Conservation (phyloP, 2,329 filamentous ascomycete genomes). For the Arthrobotrys iridis region DNA sequence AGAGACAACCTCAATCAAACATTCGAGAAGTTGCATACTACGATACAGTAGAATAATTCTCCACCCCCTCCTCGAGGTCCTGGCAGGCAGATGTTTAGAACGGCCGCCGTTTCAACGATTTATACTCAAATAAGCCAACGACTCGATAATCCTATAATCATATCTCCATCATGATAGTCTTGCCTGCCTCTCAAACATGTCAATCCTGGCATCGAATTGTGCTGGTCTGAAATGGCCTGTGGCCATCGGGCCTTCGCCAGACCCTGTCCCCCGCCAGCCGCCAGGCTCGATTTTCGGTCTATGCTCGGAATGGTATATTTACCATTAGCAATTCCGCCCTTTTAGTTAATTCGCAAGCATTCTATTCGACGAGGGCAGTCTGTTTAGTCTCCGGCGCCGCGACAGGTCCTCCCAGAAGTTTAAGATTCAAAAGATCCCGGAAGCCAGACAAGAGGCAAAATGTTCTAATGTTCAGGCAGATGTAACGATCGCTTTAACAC, state of each 20-base stretch:
- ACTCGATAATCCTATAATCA: conserved; percentile 3
- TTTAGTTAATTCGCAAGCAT: conserved; percentile 23
- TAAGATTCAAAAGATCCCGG: conserved; percentile 10
- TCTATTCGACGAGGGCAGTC: conserved; percentile 26
- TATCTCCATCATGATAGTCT: conserved; percentile 4
- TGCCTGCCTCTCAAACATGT: no score
- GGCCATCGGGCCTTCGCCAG: background rate
- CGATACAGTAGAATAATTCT: background rate
- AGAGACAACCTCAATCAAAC: conserved; percentile 48
- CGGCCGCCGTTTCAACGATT: conserved; percentile 14
- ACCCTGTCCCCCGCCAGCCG: conserved; percentile 10
- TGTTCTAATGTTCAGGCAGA: conserved; percentile 3
- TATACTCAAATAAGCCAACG: conserved; percentile 1
- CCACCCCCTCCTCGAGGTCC: conserved; percentile 28
- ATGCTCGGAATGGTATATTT: background rate
- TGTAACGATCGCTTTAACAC: background rate
- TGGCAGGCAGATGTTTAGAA: conserved; percentile 31
- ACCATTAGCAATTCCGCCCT: conserved; percentile 32
- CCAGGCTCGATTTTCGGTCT: background rate
- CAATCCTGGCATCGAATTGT: no score
- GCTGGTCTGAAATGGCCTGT: background rate
- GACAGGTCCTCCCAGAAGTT: background rate
- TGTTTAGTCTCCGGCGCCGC: background rate
- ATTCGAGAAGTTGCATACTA: conserved; percentile 37
- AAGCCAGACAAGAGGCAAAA: background rate